Conservation (phyloP, 805 yeast genomes). For the Kuraishia piskuri region DNA sequence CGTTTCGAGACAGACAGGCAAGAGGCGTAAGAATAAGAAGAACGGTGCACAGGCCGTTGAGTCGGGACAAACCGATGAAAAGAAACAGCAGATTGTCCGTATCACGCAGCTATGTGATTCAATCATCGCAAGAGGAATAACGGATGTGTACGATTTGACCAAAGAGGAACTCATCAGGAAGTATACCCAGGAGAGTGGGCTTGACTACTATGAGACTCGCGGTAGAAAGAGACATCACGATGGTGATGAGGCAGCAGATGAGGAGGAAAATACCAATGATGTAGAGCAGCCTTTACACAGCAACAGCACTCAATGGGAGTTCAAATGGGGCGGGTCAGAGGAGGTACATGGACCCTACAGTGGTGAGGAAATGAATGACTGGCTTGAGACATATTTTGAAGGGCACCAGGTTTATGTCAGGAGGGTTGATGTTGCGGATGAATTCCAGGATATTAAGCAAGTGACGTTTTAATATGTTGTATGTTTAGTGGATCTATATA, state of each 20-base stretch:
- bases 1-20: constrained; percentile 15
- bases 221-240: constrained; percentile 14
- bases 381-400: constrained; percentile 42
- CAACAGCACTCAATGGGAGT: constrained; percentile 33
- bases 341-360: constrained; percentile 42
- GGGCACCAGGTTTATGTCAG: constrained; percentile 33
- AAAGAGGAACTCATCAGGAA: constrained; percentile 47
- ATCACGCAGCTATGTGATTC: constrained; percentile 43
- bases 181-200: constrained; percentile 35
- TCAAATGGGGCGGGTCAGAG: constrained; percentile 33
- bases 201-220: constrained; percentile 13
- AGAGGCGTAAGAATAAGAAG: constrained; percentile 7
- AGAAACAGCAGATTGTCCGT: constrained; percentile 20
- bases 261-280: constrained; percentile 8
- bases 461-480: neutral
- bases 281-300: too few relatives aligned
- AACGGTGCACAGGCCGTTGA: constrained; percentile 7
- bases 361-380: constrained; percentile 43
- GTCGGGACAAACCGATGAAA: constrained; percentile 4
- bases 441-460: neutral
- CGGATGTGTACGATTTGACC: constrained; percentile 41
- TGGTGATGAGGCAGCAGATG: constrained; percentile 7
- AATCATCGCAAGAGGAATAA: constrained; percentile 31
- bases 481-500: neutral
- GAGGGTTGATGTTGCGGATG: constrained; percentile 12